Conservation (phyloP, 768 basidiomycete genomes). For the Boletellus ananas region DNA sequence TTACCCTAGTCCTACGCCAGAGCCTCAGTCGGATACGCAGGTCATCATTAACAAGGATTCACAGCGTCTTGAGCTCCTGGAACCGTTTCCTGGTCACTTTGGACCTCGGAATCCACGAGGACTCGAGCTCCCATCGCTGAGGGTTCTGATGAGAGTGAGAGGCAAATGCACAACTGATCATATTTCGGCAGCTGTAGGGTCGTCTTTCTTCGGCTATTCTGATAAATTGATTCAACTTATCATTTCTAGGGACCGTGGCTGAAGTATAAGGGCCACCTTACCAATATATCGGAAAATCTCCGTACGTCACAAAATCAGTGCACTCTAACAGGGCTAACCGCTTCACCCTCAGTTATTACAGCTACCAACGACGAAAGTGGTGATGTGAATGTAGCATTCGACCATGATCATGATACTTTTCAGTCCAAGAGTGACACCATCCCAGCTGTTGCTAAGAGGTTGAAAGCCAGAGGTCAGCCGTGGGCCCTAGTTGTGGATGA, state of each 20-base stretch:
- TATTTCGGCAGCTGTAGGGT: slow-evolving; percentile 86
- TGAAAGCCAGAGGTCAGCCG: slow-evolving; percentile 77
- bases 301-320: slow-evolving; percentile 44
- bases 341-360: slow-evolving; percentile 67
- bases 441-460: slow-evolving; percentile 84
- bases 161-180: slow-evolving; percentile 99
- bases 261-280: slow-evolving; percentile 96
- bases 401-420: slow-evolving; percentile 51
- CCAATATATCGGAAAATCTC: slow-evolving; percentile 95
- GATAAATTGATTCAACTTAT: slow-evolving; percentile 4
- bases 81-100: slow-evolving; percentile 84
- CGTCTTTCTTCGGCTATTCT: not conserved
- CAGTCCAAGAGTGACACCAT: slow-evolving; percentile 69
- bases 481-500: slow-evolving; percentile 96
- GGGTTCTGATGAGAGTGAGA: slow-evolving; percentile 83
- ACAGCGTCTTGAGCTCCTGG: slow-evolving; percentile 79
- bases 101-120: slow-evolving; percentile 43
- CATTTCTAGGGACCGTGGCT: slow-evolving; percentile 84
- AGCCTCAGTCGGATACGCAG: slow-evolving; percentile 69
- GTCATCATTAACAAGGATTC: slow-evolving; percentile 77
- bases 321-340: not conserved
- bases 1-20: slow-evolving; percentile 72
- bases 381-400: slow-evolving; percentile 87
- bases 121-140: slow-evolving; percentile 76
- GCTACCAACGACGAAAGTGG: slow-evolving; percentile 95